Evolutionary conservation across 441 rosid genomes (phyloP).

Genomic region (Gossypium trilobum): DNA sequence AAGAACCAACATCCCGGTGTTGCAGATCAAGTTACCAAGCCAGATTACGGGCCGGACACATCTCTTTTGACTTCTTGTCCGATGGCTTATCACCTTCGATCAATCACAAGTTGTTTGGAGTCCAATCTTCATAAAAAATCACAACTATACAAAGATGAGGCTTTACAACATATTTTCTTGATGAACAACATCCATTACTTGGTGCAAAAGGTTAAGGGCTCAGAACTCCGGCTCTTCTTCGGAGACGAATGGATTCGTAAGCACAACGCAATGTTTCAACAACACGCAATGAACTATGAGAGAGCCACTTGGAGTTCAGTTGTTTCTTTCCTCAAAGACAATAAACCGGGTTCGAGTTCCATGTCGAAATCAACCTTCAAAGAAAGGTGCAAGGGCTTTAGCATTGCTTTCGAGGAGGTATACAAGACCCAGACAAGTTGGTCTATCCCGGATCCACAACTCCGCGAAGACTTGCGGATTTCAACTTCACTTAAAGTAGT

Average conservation of each 20-base stretch:
- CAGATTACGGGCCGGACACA: slow-evolving; percentile 23
- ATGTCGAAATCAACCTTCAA: slow-evolving; percentile 22
- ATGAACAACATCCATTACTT: slow-evolving; percentile 71
- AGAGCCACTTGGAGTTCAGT: slow-evolving; percentile 59
- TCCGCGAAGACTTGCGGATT: slow-evolving; percentile 66
- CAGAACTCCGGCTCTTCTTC: slow-evolving; percentile 48
- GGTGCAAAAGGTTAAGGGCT: slow-evolving; percentile 59
- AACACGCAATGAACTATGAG: slow-evolving; percentile 49
- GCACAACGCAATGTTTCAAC: slow-evolving; percentile 52
- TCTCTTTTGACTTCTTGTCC: slow-evolving; percentile 35
- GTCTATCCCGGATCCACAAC: slow-evolving; percentile 54
- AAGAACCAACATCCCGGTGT: slow-evolving; percentile 29
- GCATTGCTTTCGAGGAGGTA: slow-evolving; percentile 57
- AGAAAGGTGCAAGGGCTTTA: slow-evolving; percentile 50
- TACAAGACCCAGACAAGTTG: slow-evolving; percentile 60
- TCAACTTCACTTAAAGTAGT: slow-evolving; percentile 51
- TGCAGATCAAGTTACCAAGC: slow-evolving; percentile 23
- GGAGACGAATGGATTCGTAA: slow-evolving; percentile 83
- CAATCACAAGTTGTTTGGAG: slow-evolving; percentile 43
- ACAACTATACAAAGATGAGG: slow-evolving; percentile 39
- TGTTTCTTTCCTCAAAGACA: slow-evolving; percentile 42
- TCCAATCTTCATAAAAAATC: slow-evolving; percentile 46
- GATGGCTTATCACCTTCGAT: slow-evolving; percentile 46
- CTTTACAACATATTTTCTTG: slow-evolving; percentile 45
- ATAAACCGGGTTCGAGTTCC: slow-evolving; percentile 19